Evolutionary conservation across 129 eudicot species (phyloP).

Genomic region (Chrysanthemum lavandulifolium): DNA sequence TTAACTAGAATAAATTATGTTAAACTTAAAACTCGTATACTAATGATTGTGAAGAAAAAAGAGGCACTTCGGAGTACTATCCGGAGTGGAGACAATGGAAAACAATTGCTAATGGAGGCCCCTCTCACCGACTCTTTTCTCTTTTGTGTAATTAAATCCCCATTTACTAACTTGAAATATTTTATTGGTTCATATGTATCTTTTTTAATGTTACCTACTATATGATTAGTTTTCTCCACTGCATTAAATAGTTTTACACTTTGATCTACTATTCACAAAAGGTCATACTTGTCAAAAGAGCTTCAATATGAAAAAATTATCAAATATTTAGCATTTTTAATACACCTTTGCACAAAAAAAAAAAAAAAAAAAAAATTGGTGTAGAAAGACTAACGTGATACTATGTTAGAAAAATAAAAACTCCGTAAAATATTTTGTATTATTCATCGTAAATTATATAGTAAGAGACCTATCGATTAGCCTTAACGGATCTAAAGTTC

Average conservation of each 20-base stretch:
- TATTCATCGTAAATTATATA: too few relatives aligned
- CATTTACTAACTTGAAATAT: background rate
- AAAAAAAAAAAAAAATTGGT: too few relatives aligned
- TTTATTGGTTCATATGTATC: background rate
- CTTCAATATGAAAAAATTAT: background rate
- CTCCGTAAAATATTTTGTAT: too few relatives aligned
- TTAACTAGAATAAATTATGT: too few relatives aligned
- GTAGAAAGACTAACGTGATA: too few relatives aligned
- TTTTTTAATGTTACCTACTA: background rate
- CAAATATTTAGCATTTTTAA: too few relatives aligned
- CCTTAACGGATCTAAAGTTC: too few relatives aligned
- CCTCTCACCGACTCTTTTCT: constrained; percentile 30
- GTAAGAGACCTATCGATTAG: too few relatives aligned
- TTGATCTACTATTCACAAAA: background rate
- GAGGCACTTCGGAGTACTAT: constrained; percentile 27
- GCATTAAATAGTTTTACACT: constrained; percentile 8
- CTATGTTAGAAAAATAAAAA: too few relatives aligned
- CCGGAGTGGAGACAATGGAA: constrained; percentile 33
- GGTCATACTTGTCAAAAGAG: background rate
- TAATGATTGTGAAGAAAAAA: constrained; percentile 8
- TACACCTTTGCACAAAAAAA: too few relatives aligned
- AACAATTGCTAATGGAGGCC: constrained; percentile 26
- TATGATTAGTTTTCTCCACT: background rate
- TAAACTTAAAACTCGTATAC: background rate
- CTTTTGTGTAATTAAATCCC: constrained; percentile 10